Percentiles rank a stretch among this genome's conserved stretches.
Evolutionary conservation across 1,284 basidiomycete genomes (phyloP).

Genomic region (Flammula alnicola): DNA sequence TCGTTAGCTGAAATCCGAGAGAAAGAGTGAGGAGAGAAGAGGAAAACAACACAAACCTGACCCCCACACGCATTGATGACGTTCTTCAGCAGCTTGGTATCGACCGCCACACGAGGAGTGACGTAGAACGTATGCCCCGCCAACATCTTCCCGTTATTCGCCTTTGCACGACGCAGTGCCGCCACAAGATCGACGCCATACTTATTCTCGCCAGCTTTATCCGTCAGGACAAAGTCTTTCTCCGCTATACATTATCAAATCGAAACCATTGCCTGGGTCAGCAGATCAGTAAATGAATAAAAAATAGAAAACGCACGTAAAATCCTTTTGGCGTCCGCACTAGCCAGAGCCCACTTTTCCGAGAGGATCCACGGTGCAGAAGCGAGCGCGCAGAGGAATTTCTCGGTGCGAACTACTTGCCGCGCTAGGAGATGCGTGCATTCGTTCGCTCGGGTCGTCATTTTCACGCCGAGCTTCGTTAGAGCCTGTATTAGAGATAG

Average conservation of each 20-base stretch:
- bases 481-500: constrained; percentile 48
- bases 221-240: constrained; percentile 58
- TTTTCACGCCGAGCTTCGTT: constrained; percentile 63
- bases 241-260: constrained; percentile 58
- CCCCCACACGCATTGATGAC: constrained; percentile 72
- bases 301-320: constrained; percentile 55
- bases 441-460: constrained; percentile 61
- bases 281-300: neutral
- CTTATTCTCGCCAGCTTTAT: constrained; percentile 65
- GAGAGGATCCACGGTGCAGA: constrained; percentile 63
- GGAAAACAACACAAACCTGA: constrained; percentile 48
- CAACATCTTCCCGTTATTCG: constrained; percentile 57
- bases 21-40: neutral
- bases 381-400: constrained; percentile 78
- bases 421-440: constrained; percentile 80
- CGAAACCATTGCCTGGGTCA: too few relatives aligned
- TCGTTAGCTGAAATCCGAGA: neutral
- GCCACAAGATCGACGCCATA: constrained; percentile 65
- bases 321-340: constrained; percentile 56
- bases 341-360: constrained; percentile 69
- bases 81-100: constrained; percentile 62
- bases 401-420: constrained; percentile 77
- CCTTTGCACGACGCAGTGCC: constrained; percentile 60
- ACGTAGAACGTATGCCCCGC: constrained; percentile 72
- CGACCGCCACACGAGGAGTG: constrained; percentile 62